A percentile compares a stretch with the other conserved stretches of the same genome.
Conservation (phyloP, 768 basidiomycete species). For the Leccinum fibrillosum region DNA sequence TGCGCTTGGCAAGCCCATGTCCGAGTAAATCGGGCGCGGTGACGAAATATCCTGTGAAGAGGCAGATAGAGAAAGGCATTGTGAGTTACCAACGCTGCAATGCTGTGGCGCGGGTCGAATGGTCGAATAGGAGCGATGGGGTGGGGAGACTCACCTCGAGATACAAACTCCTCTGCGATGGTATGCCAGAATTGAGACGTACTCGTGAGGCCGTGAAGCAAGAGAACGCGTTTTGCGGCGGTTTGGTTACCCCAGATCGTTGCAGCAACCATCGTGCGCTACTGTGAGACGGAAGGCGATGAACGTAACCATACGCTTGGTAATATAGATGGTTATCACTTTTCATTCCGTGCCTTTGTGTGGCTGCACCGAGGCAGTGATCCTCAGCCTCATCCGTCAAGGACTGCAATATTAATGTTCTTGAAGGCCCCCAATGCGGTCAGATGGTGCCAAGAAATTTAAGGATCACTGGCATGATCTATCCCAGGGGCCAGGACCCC, state of each 20-base stretch:
- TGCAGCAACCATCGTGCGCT: background rate
- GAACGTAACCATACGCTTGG: too few relatives aligned
- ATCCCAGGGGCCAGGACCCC: too few relatives aligned
- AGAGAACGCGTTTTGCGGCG: constrained; percentile 14
- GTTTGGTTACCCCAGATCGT: constrained; percentile 19
- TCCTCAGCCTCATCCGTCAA: too few relatives aligned
- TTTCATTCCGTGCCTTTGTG: too few relatives aligned
- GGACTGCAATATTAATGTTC: too few relatives aligned
- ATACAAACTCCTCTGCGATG: constrained; percentile 13
- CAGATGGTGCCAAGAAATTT: too few relatives aligned
- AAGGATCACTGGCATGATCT: too few relatives aligned
- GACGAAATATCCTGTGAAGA: constrained; percentile 20
- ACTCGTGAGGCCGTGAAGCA: constrained; percentile 19
- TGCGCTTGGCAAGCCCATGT: constrained; percentile 13
- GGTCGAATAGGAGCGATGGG: background rate
- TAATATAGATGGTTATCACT: too few relatives aligned
- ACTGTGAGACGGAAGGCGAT: background rate
- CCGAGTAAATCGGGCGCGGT: constrained; percentile 23
- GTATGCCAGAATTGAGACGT: constrained; percentile 13
- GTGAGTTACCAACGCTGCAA: background rate
- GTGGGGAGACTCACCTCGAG: constrained; percentile 10
- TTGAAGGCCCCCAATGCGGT: too few relatives aligned
- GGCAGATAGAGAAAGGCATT: fast-evolving
- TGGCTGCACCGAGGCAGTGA: too few relatives aligned
- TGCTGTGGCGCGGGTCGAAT: background rate